Conservation (phyloP, 2,329 filamentous ascomycete genomes). For the Ilyonectria sp. region DNA sequence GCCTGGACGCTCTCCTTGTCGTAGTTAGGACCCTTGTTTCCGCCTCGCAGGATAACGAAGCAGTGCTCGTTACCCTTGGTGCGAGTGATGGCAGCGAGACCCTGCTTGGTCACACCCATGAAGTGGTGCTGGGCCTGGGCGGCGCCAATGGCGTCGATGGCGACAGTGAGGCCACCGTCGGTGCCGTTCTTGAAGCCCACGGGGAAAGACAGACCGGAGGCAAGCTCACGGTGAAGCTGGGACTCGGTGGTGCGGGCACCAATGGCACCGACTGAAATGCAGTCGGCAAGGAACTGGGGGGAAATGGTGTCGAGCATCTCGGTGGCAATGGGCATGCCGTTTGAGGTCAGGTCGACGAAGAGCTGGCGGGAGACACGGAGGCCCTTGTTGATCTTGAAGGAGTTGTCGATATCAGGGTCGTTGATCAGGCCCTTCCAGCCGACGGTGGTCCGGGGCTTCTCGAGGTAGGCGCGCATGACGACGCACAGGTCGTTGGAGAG, state of each 20-base stretch:
- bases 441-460: conserved; percentile 98
- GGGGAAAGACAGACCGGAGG: conserved; percentile 94
- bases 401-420: conserved; percentile 97
- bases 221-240: conserved; percentile 95
- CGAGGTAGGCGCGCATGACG: conserved; percentile 98
- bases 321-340: conserved; percentile 93
- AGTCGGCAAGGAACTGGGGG: conserved; percentile 96
- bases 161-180: conserved; percentile 90
- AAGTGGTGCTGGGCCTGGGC: conserved; percentile 93
- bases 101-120: conserved; percentile 98
- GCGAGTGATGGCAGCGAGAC: conserved; percentile 92
- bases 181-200: conserved; percentile 99
- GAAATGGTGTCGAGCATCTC: conserved; percentile 99
- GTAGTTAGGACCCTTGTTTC: conserved; percentile 93
- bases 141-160: conserved; percentile 95
- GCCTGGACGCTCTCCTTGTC: conserved; percentile 86
- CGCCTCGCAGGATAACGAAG: conserved; percentile 95
- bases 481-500: conserved; percentile 88
- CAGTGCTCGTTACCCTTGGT: conserved; percentile 97
- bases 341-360: conserved; percentile 89
- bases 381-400: conserved; percentile 99
- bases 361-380: conserved; percentile 92
- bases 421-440: conserved; percentile 99
- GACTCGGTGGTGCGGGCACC: conserved; percentile 97
- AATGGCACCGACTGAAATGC: conserved; percentile 95